These are phyloP conservation scores for Torulaspora indica DNA, from an alignment of 805 yeast genomes.

Conservation along the genomic window DNA sequence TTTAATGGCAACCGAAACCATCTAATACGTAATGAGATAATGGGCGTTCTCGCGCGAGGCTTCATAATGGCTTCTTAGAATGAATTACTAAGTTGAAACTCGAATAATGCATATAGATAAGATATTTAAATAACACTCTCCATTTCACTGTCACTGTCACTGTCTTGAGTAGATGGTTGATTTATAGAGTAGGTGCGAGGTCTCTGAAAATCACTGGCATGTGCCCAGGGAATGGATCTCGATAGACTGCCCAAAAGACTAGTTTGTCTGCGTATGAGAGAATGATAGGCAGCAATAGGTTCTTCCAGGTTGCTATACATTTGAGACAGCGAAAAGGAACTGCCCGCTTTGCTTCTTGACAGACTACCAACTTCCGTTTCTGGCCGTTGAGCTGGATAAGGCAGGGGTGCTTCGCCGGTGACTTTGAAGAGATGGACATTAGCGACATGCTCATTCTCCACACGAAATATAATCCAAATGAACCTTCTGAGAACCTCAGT, in stretches of 20 bases:
- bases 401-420: conserved; percentile 79
- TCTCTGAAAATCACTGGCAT: conserved; percentile 80
- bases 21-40: background rate
- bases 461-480: conserved; percentile 85
- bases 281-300: conserved; percentile 24
- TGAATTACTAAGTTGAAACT: background rate
- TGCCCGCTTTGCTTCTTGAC: conserved; percentile 1
- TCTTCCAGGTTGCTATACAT: conserved; percentile 14
- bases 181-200: conserved; percentile 30
- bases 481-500: conserved; percentile 81
- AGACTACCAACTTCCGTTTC: conserved; percentile 12
- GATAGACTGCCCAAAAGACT: conserved; percentile 27
- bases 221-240: conserved; percentile 65
- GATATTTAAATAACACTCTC: conserved; percentile 13
- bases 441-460: conserved; percentile 94
- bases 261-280: conserved; percentile 25
- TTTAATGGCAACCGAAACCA: conserved; percentile 14
- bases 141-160: conserved; percentile 24
- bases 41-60: background rate
- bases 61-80: background rate
- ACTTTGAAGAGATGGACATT: conserved; percentile 84
- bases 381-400: conserved; percentile 47
- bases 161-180: conserved; percentile 20
- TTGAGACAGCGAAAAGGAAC: conserved; percentile 8
- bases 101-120: conserved; percentile 6